Evolutionary conservation across 2,329 filamentous ascomycete species (phyloP), one percentile per base, ranked within the genome.

Genomic region (Trichoderma hamatum): DNA sequence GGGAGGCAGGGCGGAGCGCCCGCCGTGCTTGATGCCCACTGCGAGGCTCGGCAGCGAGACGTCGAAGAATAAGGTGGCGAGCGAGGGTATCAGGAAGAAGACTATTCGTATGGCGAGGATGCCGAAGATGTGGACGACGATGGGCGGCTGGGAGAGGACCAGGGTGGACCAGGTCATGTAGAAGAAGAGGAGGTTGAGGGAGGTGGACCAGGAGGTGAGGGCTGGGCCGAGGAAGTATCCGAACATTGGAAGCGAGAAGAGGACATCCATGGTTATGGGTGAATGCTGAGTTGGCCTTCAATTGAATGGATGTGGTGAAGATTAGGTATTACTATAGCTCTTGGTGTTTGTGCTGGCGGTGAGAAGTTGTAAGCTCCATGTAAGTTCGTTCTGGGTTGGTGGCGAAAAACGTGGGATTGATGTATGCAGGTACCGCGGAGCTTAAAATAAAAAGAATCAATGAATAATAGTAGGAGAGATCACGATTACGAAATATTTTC

Each of bases 91-190:
- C 2, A 96, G 81, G 80, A 90, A 96, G 75, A 94, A 89, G 5
- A 92, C 72, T 11, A 90, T 69, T 52, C 92, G 90, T 60, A 94
- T 82, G 28, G 87, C 86, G 5, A 92, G 78, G 0, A 90, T 90
- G 67, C 90, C 92, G 64, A 92, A 82, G 1, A 96, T 78, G 78
- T 97, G 93, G 69, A 97, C 88, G 69, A 88, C 86, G 19, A 96
- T 82, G 0, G 92, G 89, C 1, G 90, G 85, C 74, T 96, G 91
- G 7, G 91, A 91, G 3, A 95, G 83, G 49, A 96, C 88, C 36
- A 97, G 85, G 0, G 92, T 95, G 6, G 89, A 89, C 94, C 94
- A 97, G 73, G 92, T 95, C 82, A 97, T 87, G 78, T 94, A 95
- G 80, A 97, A 96, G 83, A 97, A 94, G 71, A 96, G 82, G 28